These are phyloP conservation scores for Didymella pomorum DNA, from an alignment of 2,329 filamentous ascomycete species.

Conservation along the genomic window DNA sequence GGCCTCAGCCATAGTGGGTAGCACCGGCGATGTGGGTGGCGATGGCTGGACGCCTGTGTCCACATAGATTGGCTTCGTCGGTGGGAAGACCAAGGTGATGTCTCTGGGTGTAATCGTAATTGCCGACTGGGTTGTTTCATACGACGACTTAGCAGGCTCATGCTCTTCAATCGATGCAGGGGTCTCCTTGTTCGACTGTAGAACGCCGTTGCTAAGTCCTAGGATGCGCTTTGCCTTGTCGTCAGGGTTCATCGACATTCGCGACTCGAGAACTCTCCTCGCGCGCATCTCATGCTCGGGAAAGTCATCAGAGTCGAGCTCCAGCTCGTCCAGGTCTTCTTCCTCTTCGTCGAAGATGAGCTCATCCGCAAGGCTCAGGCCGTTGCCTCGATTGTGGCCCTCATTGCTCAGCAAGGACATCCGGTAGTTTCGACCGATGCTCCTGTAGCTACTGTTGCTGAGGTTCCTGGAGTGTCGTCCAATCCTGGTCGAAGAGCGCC, in stretches of 20 bases:
- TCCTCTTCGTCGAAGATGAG: slow-evolving; percentile 86
- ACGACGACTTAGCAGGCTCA: slow-evolving; percentile 34
- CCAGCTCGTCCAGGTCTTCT: slow-evolving; percentile 56
- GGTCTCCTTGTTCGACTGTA: slow-evolving; percentile 35
- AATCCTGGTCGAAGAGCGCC: slow-evolving; percentile 58
- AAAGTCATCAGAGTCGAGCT: slow-evolving; percentile 73
- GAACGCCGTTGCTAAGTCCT: slow-evolving; percentile 48
- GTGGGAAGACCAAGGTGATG: slow-evolving; percentile 43
- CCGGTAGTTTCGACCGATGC: slow-evolving; percentile 66
- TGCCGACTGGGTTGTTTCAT: slow-evolving; percentile 36
- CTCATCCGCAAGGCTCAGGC: slow-evolving; percentile 87
- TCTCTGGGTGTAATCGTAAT: slow-evolving; percentile 36
- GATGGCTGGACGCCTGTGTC: slow-evolving; percentile 85
- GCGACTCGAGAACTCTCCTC: slow-evolving; percentile 51
- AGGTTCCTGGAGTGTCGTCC: slow-evolving; percentile 66
- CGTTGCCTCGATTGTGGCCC: slow-evolving; percentile 65
- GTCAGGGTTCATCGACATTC: slow-evolving; percentile 53
- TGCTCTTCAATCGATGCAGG: slow-evolving; percentile 30
- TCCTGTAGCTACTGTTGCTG: slow-evolving; percentile 61
- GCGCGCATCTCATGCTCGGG: slow-evolving; percentile 53
- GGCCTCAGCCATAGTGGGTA: slow-evolving; percentile 37
- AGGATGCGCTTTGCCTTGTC: slow-evolving; percentile 58
- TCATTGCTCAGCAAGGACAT: slow-evolving; percentile 71
- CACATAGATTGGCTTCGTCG: slow-evolving; percentile 64
- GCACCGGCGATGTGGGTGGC: slow-evolving; percentile 76